Evolutionary conservation across 495 filamentous ascomycete species (phyloP).

Genomic region (Hypoxylon trugodes): DNA sequence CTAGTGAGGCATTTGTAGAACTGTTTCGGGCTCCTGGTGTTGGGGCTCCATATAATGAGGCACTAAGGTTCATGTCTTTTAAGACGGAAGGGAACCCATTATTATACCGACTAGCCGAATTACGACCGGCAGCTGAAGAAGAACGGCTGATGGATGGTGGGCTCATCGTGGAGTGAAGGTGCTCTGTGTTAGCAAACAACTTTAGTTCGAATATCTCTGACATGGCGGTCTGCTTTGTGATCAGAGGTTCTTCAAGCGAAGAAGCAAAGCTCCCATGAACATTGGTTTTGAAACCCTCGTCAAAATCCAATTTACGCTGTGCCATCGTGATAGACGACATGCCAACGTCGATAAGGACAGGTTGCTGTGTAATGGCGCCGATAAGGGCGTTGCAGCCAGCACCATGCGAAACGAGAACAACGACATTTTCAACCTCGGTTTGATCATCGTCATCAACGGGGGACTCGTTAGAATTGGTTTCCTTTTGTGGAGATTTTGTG

Average conservation of each 20-base stretch:
- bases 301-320: slow-evolving; percentile 65
- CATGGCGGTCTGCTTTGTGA: slow-evolving; percentile 23
- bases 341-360: slow-evolving; percentile 86
- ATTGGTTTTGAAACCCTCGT: slow-evolving; percentile 6
- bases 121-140: slow-evolving; percentile 30
- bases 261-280: slow-evolving; percentile 40
- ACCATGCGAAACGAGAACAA: slow-evolving; percentile 96
- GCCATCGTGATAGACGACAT: slow-evolving; percentile 94
- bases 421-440: slow-evolving; percentile 72
- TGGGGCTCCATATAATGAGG: slow-evolving; percentile 45
- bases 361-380: slow-evolving; percentile 86
- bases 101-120: slow-evolving; percentile 17
- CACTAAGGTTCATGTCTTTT: slow-evolving; percentile 32
- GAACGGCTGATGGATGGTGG: slow-evolving; percentile 44
- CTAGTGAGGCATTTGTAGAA: slow-evolving; percentile 45
- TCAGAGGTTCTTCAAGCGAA: slow-evolving; percentile 39
- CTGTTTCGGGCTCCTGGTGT: slow-evolving; percentile 34
- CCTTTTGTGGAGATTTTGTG: slow-evolving; percentile 39
- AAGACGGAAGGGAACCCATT: slow-evolving; percentile 27
- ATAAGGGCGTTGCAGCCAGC: slow-evolving; percentile 97
- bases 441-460: slow-evolving; percentile 55
- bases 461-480: slow-evolving; percentile 6
- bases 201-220: slow-evolving; percentile 73
- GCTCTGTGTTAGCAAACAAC: slow-evolving; percentile 80
- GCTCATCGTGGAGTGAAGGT: slow-evolving; percentile 67